These are phyloP conservation scores for Fusarium devonianum DNA, from an alignment of 2,329 filamentous ascomycete genomes.

Conservation along the genomic window DNA sequence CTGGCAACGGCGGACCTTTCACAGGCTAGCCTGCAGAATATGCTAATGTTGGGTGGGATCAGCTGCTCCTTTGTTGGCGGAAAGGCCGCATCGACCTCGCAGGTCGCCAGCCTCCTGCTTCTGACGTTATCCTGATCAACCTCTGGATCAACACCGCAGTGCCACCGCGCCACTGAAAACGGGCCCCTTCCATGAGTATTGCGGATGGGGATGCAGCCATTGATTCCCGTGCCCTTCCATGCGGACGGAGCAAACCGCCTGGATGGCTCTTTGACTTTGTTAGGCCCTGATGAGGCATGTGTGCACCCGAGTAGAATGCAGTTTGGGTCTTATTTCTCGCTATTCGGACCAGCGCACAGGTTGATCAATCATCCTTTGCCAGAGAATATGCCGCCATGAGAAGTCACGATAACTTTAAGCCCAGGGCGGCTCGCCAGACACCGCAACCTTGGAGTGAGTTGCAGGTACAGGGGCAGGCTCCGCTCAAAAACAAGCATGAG, in stretches of 20 bases:
- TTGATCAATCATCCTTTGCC: no score
- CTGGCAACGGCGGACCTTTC: background rate
- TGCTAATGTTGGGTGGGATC: slow-evolving; percentile 24
- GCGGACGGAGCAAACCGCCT: slow-evolving; percentile 8
- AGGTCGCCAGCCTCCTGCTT: no score
- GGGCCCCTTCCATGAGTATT: slow-evolving; percentile 18
- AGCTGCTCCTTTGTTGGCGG: slow-evolving; percentile 21
- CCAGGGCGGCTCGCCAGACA: slow-evolving; percentile 5
- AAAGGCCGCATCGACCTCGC: no score
- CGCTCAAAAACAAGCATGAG: no score
- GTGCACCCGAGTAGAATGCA: no score
- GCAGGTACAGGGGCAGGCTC: background rate
- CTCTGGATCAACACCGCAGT: no score
- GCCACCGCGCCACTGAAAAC: slow-evolving; percentile 34
- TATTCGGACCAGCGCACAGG: no score
- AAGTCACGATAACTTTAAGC: no score
- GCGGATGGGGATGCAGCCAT: slow-evolving; percentile 2
- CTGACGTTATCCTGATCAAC: no score
- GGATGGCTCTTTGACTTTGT: slow-evolving; percentile 20
- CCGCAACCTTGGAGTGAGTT: slow-evolving; percentile 6
- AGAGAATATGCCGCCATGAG: no score
- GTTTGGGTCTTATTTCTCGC: no score
- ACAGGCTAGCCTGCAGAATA: slow-evolving; percentile 20
- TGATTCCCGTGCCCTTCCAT: slow-evolving; percentile 1
- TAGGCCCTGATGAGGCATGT: slow-evolving; percentile 14